These are phyloP conservation scores for Syzygium oleosum DNA, from an alignment of 345 rosid species.

Conservation along the genomic window DNA sequence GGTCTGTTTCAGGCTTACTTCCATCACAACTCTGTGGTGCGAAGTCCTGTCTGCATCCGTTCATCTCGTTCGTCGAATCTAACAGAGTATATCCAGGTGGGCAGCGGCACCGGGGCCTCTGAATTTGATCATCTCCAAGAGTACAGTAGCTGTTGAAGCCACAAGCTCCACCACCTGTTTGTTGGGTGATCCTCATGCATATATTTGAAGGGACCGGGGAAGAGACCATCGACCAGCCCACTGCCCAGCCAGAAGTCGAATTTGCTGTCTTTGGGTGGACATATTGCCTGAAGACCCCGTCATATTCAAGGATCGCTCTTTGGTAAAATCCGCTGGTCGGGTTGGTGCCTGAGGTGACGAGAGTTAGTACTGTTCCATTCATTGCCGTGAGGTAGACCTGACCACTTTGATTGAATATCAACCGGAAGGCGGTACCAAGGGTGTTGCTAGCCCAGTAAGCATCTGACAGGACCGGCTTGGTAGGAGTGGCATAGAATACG, in stretches of 20 bases:
- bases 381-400: constrained; percentile 11
- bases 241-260: constrained; percentile 5
- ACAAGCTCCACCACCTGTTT: constrained; percentile 30
- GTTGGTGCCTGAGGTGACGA: not conserved
- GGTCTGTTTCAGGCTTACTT: not conserved
- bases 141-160: constrained; percentile 52
- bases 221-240: constrained; percentile 8
- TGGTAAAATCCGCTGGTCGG: constrained; percentile 16
- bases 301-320: constrained; percentile 42
- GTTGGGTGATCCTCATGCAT: not conserved
- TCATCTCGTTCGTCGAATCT: constrained; percentile 18
- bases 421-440: not conserved
- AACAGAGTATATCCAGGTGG: constrained; percentile 24
- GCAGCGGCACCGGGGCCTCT: constrained; percentile 36
- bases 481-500: not conserved
- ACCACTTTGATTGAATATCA: constrained; percentile 43
- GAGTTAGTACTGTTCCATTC: constrained; percentile 4
- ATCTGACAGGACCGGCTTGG: not conserved
- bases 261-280: constrained; percentile 25
- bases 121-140: constrained; percentile 7
- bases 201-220: constrained; percentile 21
- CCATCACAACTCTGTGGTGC: constrained; percentile 22
- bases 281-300: constrained; percentile 47
- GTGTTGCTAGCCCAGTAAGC: not conserved
- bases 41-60: constrained; percentile 32